Base-by-base conservation (phyloP, 1,284 basidiomycete species). In the Microbotryum intermedium region DNA sequence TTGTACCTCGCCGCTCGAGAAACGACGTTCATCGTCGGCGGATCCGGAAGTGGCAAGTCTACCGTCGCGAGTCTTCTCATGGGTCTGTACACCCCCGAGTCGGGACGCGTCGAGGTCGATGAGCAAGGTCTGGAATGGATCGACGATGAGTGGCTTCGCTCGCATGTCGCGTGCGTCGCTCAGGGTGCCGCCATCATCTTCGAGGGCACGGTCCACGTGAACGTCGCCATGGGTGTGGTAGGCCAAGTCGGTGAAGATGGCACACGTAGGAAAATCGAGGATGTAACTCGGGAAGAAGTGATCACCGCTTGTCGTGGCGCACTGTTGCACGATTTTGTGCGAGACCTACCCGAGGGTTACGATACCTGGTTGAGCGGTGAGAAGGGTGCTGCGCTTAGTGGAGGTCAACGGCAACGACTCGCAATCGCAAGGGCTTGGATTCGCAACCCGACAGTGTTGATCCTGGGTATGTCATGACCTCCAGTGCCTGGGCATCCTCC, bases 331-430 rank as follows among this genome's bases (percentile, higher is more conserved):
- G 88, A 91, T 54, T 97, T 93, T 72, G 80, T 95, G 8, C 76
- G 79, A 23, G 85, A 86, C 59, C 78, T 97, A 10, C 90, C 90
- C 0, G 80, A 87, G 8, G 90, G 90, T 0, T 97, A 97, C 72
- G 89, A 93, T 57, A 97, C 93, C 0, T 75, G 79, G 51, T 76
- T 95, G 16, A 67, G 74, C 16, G 90, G 86, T 0, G 82, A 77
- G 28, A 83, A 82, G 18, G 90, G 90, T 4, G 82, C 86, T 2
- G 83, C 81, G 55, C 77, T 97, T 62, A 90, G 87, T 64, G 94
- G 95, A 28, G 94, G 94, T 4, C 95, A 98, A 79, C 84, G 84
- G 69, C 95, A 99, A 77, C 77, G 95, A 11, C 73, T 99, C 20
- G 90, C 91, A 1, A 85, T 98, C 65, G 94, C 95, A 1, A 79